These are phyloP conservation scores for Scheffersomyces stambukii DNA, from an alignment of 1,139 yeast species.

Conservation along the genomic window DNA sequence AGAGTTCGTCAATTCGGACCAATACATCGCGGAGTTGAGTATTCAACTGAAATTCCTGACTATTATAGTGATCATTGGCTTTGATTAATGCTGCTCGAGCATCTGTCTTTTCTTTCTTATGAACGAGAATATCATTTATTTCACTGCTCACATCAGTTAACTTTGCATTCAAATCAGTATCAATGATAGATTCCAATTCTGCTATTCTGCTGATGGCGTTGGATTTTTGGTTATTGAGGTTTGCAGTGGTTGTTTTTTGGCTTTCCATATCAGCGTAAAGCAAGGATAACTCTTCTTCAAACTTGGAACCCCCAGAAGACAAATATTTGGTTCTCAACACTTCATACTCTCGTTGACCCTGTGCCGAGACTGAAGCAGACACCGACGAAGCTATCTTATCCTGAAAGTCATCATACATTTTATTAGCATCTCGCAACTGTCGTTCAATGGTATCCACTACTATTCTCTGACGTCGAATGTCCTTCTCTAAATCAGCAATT, in stretches of 20 bases:
- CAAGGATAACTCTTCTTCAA: slow-evolving; percentile 48
- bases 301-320: slow-evolving; percentile 52
- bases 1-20: slow-evolving; percentile 61
- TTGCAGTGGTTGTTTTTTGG: slow-evolving; percentile 32
- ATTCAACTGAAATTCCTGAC: slow-evolving; percentile 53
- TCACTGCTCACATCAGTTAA: slow-evolving; percentile 30
- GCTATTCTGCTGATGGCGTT: slow-evolving; percentile 37
- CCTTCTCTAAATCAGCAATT: slow-evolving; percentile 48
- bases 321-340: slow-evolving; percentile 54
- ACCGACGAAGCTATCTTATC: slow-evolving; percentile 19
- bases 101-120: slow-evolving; percentile 39
- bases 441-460: slow-evolving; percentile 38
- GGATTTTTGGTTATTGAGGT: slow-evolving; percentile 40
- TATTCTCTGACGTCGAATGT: slow-evolving; percentile 48
- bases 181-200: slow-evolving; percentile 26
- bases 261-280: slow-evolving; percentile 45
- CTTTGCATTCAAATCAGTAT: slow-evolving; percentile 28
- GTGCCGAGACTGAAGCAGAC: slow-evolving; percentile 38
- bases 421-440: slow-evolving; percentile 46
- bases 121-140: slow-evolving; percentile 28
- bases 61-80: slow-evolving; percentile 41
- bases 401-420: slow-evolving; percentile 43
- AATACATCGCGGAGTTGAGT: slow-evolving; percentile 63
- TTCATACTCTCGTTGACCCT: slow-evolving; percentile 59
- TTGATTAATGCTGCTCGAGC: slow-evolving; percentile 38